A percentile compares a stretch with the other conserved stretches of the same genome.
Evolutionary conservation across 1,139 yeast genomes (phyloP).

Genomic region (Kluyveromyces sp.): DNA sequence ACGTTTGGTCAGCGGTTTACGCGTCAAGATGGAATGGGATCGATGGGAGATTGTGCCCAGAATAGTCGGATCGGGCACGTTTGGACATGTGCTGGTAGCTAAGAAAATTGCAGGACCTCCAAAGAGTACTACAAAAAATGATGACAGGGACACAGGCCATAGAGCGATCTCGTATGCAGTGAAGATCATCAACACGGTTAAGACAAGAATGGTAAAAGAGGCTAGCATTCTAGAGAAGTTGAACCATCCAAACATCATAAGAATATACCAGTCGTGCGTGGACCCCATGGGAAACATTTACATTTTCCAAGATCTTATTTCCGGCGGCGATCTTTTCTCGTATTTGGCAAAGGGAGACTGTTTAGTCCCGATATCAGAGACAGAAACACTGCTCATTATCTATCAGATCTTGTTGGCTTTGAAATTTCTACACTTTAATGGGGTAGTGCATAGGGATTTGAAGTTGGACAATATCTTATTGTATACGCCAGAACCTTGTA

Average conservation of each 20-base stretch:
- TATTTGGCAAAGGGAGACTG: slow-evolving; percentile 43
- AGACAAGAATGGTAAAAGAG: slow-evolving; percentile 35
- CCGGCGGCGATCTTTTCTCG: slow-evolving; percentile 64
- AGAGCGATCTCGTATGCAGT: slow-evolving; percentile 39
- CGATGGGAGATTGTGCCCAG: slow-evolving; percentile 41
- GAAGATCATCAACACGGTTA: slow-evolving; percentile 38
- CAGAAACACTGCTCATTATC: slow-evolving; percentile 47
- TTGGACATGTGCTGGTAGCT: slow-evolving; percentile 43
- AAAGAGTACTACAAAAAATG: neutral
- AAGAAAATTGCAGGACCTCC: slow-evolving; percentile 6
- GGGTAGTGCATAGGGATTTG: slow-evolving; percentile 50
- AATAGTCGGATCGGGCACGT: slow-evolving; percentile 53
- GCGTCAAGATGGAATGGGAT: slow-evolving; percentile 24
- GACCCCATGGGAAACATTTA: slow-evolving; percentile 36
- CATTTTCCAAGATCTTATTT: slow-evolving; percentile 46
- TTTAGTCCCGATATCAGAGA: slow-evolving; percentile 42
- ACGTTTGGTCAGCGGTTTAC: slow-evolving; percentile 16
- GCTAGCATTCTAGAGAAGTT: slow-evolving; percentile 37
- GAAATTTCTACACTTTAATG: slow-evolving; percentile 43
- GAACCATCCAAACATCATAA: slow-evolving; percentile 42
- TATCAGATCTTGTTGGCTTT: slow-evolving; percentile 52
- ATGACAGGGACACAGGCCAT: neutral
- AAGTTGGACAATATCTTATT: slow-evolving; percentile 54
- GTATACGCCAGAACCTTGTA: slow-evolving; percentile 44
- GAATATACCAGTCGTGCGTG: slow-evolving; percentile 38